Evolutionary conservation across 257 asterid genomes (phyloP).

Genomic region (Paulownia fortunei): DNA sequence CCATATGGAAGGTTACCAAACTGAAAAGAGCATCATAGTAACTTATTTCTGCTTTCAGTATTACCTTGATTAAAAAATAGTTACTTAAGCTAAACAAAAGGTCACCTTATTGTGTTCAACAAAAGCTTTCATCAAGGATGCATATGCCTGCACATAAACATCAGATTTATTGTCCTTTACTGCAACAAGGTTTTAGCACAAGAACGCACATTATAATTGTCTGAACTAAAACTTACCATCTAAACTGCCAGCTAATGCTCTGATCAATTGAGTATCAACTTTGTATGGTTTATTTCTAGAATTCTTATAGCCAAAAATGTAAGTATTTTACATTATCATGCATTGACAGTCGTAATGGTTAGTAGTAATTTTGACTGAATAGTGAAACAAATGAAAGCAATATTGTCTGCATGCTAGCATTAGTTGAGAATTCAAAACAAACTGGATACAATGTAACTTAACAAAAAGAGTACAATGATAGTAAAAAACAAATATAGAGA

Average conservation of each 20-base stretch:
- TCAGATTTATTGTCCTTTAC: slow-evolving; percentile 4
- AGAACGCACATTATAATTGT: neutral
- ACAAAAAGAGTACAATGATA: neutral
- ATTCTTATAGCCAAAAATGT: neutral
- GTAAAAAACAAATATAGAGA: neutral
- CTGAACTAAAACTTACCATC: neutral
- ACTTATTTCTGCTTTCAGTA: slow-evolving; percentile 41
- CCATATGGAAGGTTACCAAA: slow-evolving; percentile 99
- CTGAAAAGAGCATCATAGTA: slow-evolving; percentile 54
- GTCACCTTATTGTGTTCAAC: slow-evolving; percentile 92
- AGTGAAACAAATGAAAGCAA: slow-evolving; percentile 10
- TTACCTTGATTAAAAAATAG: slow-evolving; percentile 20
- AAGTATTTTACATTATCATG: neutral
- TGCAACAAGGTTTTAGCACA: neutral
- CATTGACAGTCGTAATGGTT: neutral
- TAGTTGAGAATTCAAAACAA: neutral
- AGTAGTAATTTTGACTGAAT: slow-evolving; percentile 1
- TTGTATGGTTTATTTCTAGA: neutral
- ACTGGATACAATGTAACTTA: neutral
- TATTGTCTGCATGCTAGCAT: neutral
- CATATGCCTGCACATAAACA: slow-evolving; percentile 83
- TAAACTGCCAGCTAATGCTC: slow-evolving; percentile 13
- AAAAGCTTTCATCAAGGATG: slow-evolving; percentile 86
- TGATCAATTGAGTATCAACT: neutral
- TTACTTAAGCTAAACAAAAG: slow-evolving; percentile 33